These are phyloP conservation scores for Diaporthe ilicicola DNA, from an alignment of 2,329 filamentous ascomycete genomes.

Conservation along the genomic window DNA sequence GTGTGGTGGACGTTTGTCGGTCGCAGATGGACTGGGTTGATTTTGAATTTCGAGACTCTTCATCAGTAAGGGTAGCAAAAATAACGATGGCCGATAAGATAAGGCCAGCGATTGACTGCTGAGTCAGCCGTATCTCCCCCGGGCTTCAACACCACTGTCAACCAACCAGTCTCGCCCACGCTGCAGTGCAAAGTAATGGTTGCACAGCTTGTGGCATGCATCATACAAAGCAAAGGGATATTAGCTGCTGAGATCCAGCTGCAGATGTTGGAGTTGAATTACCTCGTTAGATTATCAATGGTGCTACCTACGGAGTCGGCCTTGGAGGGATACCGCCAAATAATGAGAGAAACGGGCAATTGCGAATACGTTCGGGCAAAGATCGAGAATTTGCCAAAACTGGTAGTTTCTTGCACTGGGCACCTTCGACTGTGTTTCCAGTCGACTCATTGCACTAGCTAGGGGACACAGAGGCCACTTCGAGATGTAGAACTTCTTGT, in stretches of 20 bases:
- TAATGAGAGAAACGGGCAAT: neutral
- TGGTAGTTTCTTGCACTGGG: neutral
- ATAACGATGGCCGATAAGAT: slow-evolving; percentile 2
- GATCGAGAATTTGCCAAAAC: neutral
- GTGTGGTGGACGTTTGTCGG: neutral
- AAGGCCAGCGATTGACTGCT: neutral
- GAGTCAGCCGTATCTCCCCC: neutral
- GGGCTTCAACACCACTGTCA: neutral
- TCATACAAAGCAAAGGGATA: neutral
- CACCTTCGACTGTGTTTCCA: no score
- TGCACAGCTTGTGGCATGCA: neutral
- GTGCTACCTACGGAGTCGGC: neutral
- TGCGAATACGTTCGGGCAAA: neutral
- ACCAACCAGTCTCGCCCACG: no score
- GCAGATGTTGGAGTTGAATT: neutral
- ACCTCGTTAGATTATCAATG: no score
- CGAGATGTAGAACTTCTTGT: neutral
- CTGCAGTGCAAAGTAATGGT: no score
- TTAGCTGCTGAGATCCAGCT: neutral
- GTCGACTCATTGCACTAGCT: no score
- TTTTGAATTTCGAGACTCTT: neutral
- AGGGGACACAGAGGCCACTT: neutral
- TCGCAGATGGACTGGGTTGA: neutral
- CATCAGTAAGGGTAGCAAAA: neutral
- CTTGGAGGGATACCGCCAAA: neutral